Base-by-base conservation (phyloP, 2,329 filamentous ascomycete genomes). In the Penicillium sp. region DNA sequence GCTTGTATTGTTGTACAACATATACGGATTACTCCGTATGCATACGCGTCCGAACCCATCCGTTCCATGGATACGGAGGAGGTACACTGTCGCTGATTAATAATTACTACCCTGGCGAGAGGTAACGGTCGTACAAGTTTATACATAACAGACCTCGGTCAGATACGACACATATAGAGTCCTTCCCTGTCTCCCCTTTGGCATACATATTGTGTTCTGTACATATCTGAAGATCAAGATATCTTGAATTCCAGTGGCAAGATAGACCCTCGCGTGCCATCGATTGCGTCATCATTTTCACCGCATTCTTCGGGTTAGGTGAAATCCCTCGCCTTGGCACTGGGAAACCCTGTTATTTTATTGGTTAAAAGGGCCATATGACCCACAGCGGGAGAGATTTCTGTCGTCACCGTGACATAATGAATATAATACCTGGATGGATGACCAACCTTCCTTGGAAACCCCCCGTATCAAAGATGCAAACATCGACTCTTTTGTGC, bases 381-480 rank as follows among this genome's bases (percentile, higher is more conserved):
- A 23, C 15, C 52, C 52, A 55, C 34, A 46, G 27, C 47, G 47
- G 47, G 47, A 46, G 46, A 50, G 35, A 46, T 51, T 55, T 42
- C n/a, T 55, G 47, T 51, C 52, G 52, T 55, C 52, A 55, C 52
- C 27, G 47, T 55, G 52, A 55, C 52, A 55, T 55, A 55, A 51
- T 51, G 40, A 18, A 46, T 54, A 46, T 55, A 51, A 38, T 46
- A 46, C 31, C 37, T 31, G n/a, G n/a, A 18, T 32, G 38, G 41
- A 52, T 52, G 35, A 31, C 18, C 48, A 44, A 52, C 25, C 34
- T 29, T 42, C 25, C 34, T 29, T 42, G 23, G 40, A 42, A 39
- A 12, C 6, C 34, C 12, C 12, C 25, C 10, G 34, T 52, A 47
- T 53, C 50, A 35, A 39, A 34, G 44, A 40, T 48, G 50, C 50